Conservation (phyloP, 176 grass and related monocot species). For the Guadua angustifolia region DNA sequence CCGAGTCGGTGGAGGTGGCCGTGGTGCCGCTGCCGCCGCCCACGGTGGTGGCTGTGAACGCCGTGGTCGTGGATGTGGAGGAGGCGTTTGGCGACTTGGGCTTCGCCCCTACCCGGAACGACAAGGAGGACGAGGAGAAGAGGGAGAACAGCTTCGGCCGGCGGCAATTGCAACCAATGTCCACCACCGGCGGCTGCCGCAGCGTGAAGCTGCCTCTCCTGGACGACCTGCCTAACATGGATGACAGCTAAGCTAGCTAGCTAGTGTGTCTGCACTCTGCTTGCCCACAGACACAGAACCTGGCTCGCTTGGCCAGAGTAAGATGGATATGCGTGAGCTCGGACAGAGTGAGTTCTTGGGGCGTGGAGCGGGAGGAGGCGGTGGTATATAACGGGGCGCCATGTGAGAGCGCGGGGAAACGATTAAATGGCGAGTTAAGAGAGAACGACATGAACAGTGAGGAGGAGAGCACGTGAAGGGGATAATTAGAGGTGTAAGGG, state of each 20-base stretch:
- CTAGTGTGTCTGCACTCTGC: neutral
- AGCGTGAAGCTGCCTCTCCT: slow-evolving; percentile 53
- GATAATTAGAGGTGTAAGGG: slow-evolving; percentile 47
- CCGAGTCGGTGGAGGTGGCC: slow-evolving; percentile 62
- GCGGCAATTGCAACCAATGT: slow-evolving; percentile 96
- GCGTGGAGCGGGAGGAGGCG: slow-evolving; percentile 48
- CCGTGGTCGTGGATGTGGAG: slow-evolving; percentile 61
- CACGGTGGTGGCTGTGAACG: slow-evolving; percentile 60
- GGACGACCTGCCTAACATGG: slow-evolving; percentile 55
- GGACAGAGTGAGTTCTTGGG: slow-evolving; percentile 36
- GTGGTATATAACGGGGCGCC: slow-evolving; percentile 43
- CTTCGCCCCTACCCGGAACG: slow-evolving; percentile 46
- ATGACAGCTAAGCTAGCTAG: slow-evolving; percentile 12
- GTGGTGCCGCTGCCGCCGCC: slow-evolving; percentile 51
- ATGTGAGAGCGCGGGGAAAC: slow-evolving; percentile 47
- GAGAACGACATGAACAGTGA: slow-evolving; percentile 37
- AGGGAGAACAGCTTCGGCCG: slow-evolving; percentile 65
- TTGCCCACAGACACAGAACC: neutral
- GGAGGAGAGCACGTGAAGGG: slow-evolving; percentile 49
- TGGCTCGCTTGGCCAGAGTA: neutral
- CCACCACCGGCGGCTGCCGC: slow-evolving; percentile 82
- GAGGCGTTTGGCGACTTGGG: slow-evolving; percentile 64
- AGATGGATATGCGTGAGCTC: slow-evolving; percentile 13
- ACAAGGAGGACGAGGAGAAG: slow-evolving; percentile 49
- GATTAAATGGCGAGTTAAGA: slow-evolving; percentile 58